Base-by-base conservation (phyloP, 2,329 filamentous ascomycete species). In the Periconia sp. region DNA sequence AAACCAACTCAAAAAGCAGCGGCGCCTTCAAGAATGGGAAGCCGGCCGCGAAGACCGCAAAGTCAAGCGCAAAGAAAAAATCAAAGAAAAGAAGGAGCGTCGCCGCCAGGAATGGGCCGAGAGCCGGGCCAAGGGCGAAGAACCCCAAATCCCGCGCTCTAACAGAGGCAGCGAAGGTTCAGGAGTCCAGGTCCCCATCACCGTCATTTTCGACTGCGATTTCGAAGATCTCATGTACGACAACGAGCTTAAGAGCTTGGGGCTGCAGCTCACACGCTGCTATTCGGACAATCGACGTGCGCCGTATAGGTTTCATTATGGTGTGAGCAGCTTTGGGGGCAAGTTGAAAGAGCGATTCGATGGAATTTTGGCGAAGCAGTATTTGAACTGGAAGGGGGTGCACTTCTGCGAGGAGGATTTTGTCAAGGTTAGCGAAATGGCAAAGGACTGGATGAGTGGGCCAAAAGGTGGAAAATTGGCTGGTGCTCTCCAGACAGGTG, bases 151-250 rank as follows among this genome's bases (percentile, higher is more conserved):
- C 13, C 60, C 61, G n/a, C 50, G 63, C n/a, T 47, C 57, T 11
- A 56, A 61, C 18, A 60, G 64, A 31, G 57, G 61, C 43, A 60
- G 55, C 18, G 60, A 62, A 15, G 50, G 73, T 64, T 18, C 52
- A n/a, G 75, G 80, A 3, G 77, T 80, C 46, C 83, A 85, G 52
- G 82, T 95, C 0, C 92, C 92, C 1, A 77, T 97, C 19, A 85
- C 90, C 0, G 78, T 99, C 60, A 81, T 99, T 54, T 78, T 99
- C 58, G 94, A 99, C 77, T 97, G 93, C 75, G 86, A 90, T 61
- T 99, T 95, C 71, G 92, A 99, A 72, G 80, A 89, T 41, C 83
- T 92, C 68, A 99, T 99, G 94, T 82, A 81, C 47, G 89, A 93
- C 37, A 88, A 89, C 62, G 94, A 99, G 75, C 80, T 90, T 30